Percentiles rank a stretch among this genome's conserved stretches.
phyloP scores from a whole-genome alignment of 2,329 filamentous ascomycete genomes.

The Colletotrichum scovillei region DNA sequence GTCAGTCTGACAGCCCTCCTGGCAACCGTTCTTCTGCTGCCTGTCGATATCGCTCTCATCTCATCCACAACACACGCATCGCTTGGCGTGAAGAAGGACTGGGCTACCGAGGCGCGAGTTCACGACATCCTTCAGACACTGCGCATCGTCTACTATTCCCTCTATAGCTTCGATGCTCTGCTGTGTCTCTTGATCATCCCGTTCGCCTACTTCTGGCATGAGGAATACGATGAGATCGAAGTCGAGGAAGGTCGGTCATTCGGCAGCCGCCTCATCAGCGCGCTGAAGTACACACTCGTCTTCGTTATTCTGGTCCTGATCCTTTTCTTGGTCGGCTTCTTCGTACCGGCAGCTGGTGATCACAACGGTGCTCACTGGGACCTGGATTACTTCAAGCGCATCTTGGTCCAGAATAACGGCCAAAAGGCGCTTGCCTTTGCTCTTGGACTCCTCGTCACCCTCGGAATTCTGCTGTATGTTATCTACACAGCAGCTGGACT shows the following conservation, averaged over 20 bases:
- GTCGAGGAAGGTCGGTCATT: slow-evolving; percentile 81
- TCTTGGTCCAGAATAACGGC: slow-evolving; percentile 87
- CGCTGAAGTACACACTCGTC: slow-evolving; percentile 88
- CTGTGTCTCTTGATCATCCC: slow-evolving; percentile 91
- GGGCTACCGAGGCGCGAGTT: slow-evolving; percentile 87
- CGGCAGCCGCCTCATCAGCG: slow-evolving; percentile 79
- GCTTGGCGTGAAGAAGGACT: slow-evolving; percentile 88
- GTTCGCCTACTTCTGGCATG: slow-evolving; percentile 98
- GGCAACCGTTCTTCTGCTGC: slow-evolving; percentile 90
- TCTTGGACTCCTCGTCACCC: slow-evolving; percentile 85
- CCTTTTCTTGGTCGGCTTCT: slow-evolving; percentile 93
- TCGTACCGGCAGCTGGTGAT: slow-evolving; percentile 83
- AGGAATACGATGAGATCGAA: slow-evolving; percentile 95
- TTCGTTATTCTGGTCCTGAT: slow-evolving; percentile 85
- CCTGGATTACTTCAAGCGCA: slow-evolving; percentile 89
- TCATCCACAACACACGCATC: slow-evolving; percentile 85
- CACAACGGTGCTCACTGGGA: slow-evolving; percentile 76
- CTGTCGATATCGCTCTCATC: slow-evolving; percentile 94
- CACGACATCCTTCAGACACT: slow-evolving; percentile 83
- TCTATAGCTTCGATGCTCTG: slow-evolving; percentile 92
- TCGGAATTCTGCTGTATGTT: slow-evolving; percentile 87
- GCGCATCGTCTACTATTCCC: slow-evolving; percentile 89
- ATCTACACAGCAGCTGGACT: slow-evolving; percentile 91
- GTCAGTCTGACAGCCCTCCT: slow-evolving; percentile 88
- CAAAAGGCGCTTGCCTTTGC: slow-evolving; percentile 93